Conservation (phyloP, 257 asterid species). For the Solanum habrochaites region DNA sequence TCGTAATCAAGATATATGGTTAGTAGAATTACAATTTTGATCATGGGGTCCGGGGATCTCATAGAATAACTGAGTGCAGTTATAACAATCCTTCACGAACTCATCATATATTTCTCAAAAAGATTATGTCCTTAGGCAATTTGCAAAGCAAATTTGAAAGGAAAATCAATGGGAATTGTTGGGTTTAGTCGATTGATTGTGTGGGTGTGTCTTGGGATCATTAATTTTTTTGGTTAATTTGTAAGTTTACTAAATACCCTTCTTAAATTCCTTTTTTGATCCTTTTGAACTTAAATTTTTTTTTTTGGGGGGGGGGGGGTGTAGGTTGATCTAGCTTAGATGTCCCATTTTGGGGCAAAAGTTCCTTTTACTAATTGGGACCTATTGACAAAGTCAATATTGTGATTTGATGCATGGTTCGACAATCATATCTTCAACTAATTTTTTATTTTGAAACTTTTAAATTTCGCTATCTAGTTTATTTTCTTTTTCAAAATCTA, state of each 20-base stretch:
- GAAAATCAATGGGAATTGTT: neutral
- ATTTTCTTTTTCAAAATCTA: neutral
- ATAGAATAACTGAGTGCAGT: neutral
- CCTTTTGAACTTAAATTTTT: neutral
- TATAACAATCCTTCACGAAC: neutral
- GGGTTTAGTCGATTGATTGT: neutral
- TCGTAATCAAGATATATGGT: neutral
- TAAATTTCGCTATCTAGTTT: no score
- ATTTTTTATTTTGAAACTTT: neutral
- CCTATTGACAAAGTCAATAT: neutral
- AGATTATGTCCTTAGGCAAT: neutral
- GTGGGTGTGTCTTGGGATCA: neutral
- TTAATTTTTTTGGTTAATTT: no score
- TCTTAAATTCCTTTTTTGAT: neutral
- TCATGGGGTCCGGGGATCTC: neutral
- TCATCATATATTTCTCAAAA: neutral
- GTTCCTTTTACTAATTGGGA: neutral
- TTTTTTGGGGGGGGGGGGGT: fast-evolving
- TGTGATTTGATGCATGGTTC: neutral
- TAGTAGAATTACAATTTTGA: neutral
- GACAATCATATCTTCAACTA: neutral
- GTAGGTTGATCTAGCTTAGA: neutral
- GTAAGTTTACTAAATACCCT: neutral
- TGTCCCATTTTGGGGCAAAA: neutral
- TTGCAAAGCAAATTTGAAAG: neutral